Percentiles rank a stretch among this genome's conserved stretches.
These are phyloP conservation scores for Phaffia tasmanica DNA, from an alignment of 768 basidiomycete species.

Conservation along the genomic window DNA sequence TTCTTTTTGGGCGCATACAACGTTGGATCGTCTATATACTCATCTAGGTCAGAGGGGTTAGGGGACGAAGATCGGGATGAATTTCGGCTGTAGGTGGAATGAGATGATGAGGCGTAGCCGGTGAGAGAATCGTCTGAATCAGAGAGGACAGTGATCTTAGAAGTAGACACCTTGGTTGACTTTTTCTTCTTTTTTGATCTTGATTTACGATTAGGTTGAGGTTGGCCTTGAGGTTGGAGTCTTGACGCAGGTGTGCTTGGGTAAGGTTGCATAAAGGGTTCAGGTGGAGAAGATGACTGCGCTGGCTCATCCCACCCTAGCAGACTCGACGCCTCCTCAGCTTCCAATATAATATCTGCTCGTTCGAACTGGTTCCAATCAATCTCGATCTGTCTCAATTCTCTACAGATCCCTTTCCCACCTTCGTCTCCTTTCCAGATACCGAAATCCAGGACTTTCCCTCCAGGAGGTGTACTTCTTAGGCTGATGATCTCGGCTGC, in stretches of 20 bases:
- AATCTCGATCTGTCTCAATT: constrained; percentile 42
- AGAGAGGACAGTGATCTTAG: constrained; percentile 50
- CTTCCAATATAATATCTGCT: neutral
- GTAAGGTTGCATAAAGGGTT: neutral
- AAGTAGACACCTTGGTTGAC: constrained; percentile 29
- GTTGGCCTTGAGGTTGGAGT: neutral
- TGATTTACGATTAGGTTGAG: constrained; percentile 44
- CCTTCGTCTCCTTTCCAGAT: constrained; percentile 67
- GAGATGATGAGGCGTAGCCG: constrained; percentile 56
- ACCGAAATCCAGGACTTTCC: constrained; percentile 61
- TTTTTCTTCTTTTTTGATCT: constrained; percentile 37
- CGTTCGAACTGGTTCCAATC: constrained; percentile 23
- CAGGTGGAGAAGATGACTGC: neutral
- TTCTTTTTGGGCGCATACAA: constrained; percentile 48
- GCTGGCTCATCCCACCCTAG: constrained; percentile 4
- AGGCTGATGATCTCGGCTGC: constrained; percentile 56
- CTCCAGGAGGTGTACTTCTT: constrained; percentile 21
- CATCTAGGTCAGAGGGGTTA: constrained; percentile 64
- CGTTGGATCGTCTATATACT: constrained; percentile 75
- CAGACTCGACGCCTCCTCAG: neutral
- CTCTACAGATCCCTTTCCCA: constrained; percentile 55
- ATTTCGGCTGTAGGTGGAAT: constrained; percentile 38
- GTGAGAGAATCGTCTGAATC: constrained; percentile 62
- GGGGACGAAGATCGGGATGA: constrained; percentile 66
- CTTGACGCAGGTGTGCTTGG: constrained; percentile 12